Base-by-base conservation (phyloP, 768 basidiomycete species). In the Solioccasus polychromus region DNA sequence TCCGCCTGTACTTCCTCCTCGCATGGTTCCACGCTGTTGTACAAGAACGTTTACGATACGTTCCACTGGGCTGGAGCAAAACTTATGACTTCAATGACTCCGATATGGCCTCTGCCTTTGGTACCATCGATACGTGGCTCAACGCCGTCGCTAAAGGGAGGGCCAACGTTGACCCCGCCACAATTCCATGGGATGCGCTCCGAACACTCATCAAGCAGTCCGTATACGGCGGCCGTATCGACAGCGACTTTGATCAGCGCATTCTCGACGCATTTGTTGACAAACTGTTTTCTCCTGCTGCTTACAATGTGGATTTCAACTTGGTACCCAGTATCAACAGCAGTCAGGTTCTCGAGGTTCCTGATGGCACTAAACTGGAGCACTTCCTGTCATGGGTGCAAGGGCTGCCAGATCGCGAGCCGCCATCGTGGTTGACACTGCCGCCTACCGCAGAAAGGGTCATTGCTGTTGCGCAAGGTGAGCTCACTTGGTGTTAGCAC, bases 11-110 rank as follows among this genome's bases (percentile, higher is more conserved):
- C 69, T 97, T 97, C 85, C 74, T 97, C 26, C 79, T 98, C 24
- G 91, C 96, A 1, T 99, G 95, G 94, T 96, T 98, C 86, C 96
- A 99, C 59, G 94, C 96, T 11, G 82, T 98, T 17, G 85, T 98
- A 1, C 94, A 96, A 69, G 96, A 98, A 67, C 90, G 96, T 50
- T 74, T 98, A 11, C 89, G 95, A 32, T 99, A 97, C 64, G 89
- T 85, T 8, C 96, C 96, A 6, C 72, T 99, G 14, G 95, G 96
- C 1, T 99, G 95, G 93, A 94, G 88, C 64, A 92, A 96, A 69
- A 76, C 77, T 0, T 98, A 98, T 69, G 96, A 98, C 65, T 98
- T 98, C 80, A 99, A 99, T 67, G 94, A 98, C 63, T 96, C 95
- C 5, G 96, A 99, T 62, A 88, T 96, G 79, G 80, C 88, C 14